phyloP scores from a whole-genome alignment of 352 stramenopile species.

The Saprolegnia parasitica region DNA sequence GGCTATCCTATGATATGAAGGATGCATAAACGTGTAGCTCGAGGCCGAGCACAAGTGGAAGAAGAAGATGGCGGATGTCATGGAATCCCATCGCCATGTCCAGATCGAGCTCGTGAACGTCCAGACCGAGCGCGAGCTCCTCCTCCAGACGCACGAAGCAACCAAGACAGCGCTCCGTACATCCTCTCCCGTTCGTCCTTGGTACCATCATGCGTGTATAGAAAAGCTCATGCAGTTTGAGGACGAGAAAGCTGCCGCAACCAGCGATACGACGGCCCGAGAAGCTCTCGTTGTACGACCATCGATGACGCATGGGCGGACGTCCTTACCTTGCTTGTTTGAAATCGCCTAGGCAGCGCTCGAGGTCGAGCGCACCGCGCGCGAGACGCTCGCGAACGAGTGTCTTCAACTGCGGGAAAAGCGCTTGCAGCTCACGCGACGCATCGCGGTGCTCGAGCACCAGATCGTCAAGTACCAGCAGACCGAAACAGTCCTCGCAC shows the following conservation, averaged over 20 bases:
- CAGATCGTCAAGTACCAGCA: slow-evolving; percentile 67
- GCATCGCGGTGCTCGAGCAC: slow-evolving; percentile 39
- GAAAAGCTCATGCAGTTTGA: neutral
- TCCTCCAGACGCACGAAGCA: neutral
- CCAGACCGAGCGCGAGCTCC: neutral
- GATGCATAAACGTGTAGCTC: neutral
- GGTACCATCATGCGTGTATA: neutral
- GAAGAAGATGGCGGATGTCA: slow-evolving; percentile 1
- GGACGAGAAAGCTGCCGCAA: neutral
- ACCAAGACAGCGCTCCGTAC: neutral
- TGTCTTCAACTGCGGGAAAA: slow-evolving; percentile 24
- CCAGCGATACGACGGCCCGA: neutral
- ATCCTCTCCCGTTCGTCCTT: neutral
- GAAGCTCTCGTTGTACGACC: neutral
- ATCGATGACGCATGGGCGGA: no score
- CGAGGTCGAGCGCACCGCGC: neutral
- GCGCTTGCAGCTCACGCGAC: slow-evolving; percentile 42
- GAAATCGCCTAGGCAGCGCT: neutral
- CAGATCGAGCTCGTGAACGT: neutral
- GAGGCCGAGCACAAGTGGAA: neutral
- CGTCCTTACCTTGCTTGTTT: neutral
- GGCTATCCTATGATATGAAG: no score
- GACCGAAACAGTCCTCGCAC: slow-evolving; percentile 65
- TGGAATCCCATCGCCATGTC: neutral
- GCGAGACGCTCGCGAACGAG: neutral